Evolutionary conservation across 176 grass and related monocot genomes (phyloP).

Genomic region (Bromus sterilis): DNA sequence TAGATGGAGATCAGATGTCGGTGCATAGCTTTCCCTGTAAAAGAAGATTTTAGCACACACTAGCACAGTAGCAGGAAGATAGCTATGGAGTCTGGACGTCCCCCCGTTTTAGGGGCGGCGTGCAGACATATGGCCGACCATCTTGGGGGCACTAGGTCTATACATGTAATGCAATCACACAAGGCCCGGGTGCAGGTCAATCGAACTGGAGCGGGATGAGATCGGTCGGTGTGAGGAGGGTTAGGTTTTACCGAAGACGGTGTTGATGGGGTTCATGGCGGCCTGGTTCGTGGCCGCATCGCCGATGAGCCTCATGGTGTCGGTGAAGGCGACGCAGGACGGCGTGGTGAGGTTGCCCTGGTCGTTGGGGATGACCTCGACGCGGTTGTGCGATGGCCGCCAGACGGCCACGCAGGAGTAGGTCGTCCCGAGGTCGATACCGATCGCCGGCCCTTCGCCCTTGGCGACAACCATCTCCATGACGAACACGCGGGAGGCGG

Average conservation of each 20-base stretch:
- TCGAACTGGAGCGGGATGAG: too few relatives aligned
- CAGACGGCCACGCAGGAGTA: slow-evolving; percentile 91
- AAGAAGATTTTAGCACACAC: background rate
- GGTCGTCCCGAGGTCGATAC: slow-evolving; percentile 89
- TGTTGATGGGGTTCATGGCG: background rate
- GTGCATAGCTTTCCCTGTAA: background rate
- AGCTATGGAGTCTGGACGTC: background rate
- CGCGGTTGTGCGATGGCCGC: slow-evolving; percentile 23
- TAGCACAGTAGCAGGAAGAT: background rate
- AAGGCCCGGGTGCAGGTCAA: too few relatives aligned
- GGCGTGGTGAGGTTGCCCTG: slow-evolving; percentile 3
- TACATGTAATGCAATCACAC: too few relatives aligned
- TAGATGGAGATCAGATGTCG: background rate
- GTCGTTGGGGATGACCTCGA: background rate
- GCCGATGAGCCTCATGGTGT: background rate
- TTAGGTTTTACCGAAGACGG: background rate
- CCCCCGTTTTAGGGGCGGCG: background rate
- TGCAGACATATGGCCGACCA: background rate
- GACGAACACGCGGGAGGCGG: too few relatives aligned
- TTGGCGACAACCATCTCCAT: slow-evolving; percentile 18
- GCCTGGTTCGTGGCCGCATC: background rate
- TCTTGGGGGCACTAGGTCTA: background rate
- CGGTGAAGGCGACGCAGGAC: background rate
- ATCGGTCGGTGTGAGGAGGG: too few relatives aligned
- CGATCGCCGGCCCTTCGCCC: slow-evolving; percentile 78